phyloP scores from a whole-genome alignment of 441 rosid species.

The Cnidoscolus chayamansa region DNA sequence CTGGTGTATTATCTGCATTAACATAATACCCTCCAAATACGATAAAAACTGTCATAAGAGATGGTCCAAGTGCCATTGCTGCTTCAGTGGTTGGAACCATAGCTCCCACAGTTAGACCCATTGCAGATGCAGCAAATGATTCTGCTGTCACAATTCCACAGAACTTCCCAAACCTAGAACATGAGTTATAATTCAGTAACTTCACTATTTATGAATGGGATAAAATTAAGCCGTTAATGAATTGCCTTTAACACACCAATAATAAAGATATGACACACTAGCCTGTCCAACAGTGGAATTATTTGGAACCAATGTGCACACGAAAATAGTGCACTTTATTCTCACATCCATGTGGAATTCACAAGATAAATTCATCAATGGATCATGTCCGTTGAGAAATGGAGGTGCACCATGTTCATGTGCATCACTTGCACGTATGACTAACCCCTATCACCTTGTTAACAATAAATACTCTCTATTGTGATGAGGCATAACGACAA shows the following conservation, averaged over 20 bases:
- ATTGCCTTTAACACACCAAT: background rate
- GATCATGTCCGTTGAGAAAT: background rate
- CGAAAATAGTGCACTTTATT: background rate
- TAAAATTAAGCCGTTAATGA: background rate
- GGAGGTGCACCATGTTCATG: background rate
- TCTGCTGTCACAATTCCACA: slow-evolving; percentile 87
- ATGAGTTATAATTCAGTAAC: slow-evolving; percentile 21
- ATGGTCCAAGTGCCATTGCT: slow-evolving; percentile 97
- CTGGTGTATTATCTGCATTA: slow-evolving; percentile 85
- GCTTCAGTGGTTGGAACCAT: slow-evolving; percentile 95
- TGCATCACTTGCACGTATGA: background rate
- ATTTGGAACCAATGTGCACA: background rate
- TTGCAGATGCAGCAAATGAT: slow-evolving; percentile 95
- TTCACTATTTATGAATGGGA: slow-evolving; percentile 1
- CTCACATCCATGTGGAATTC: background rate
- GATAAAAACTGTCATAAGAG: slow-evolving; percentile 93
- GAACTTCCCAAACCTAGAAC: slow-evolving; percentile 76
- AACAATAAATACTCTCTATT: too few relatives aligned
- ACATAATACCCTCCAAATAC: slow-evolving; percentile 94
- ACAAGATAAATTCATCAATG: background rate
- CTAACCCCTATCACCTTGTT: background rate
- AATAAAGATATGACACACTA: background rate
- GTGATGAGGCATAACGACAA: background rate
- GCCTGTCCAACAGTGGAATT: background rate
- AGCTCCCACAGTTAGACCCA: slow-evolving; percentile 98